Percentiles rank a stretch among this genome's conserved stretches.
phyloP scores from a whole-genome alignment of 1,139 yeast genomes.

The Pichia sp. region DNA sequence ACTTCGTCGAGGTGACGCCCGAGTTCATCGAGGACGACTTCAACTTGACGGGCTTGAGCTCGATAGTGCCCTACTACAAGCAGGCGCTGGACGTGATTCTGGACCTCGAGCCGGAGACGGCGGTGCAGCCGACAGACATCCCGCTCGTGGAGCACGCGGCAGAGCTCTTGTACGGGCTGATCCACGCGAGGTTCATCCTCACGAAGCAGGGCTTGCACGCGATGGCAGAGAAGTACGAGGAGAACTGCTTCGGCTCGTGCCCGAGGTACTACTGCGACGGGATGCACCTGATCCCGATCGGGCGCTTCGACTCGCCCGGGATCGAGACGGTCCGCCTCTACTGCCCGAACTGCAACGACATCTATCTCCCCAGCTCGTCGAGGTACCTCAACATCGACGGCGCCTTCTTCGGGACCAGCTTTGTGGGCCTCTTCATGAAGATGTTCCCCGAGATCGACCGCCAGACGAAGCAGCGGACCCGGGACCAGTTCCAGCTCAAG shows the following conservation, averaged over 20 bases:
- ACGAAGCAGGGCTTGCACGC: conserved; percentile 87
- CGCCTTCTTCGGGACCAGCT: conserved; percentile 93
- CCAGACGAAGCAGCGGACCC: conserved; percentile 46
- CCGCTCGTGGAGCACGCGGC: conserved; percentile 86
- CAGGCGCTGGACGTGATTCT: conserved; percentile 89
- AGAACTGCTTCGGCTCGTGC: conserved; percentile 86
- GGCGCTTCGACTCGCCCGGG: conserved; percentile 87
- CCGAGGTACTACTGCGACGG: conserved; percentile 89
- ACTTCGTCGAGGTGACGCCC: conserved; percentile 86
- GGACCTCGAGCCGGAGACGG: conserved; percentile 74
- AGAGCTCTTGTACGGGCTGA: conserved; percentile 84
- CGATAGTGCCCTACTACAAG: conserved; percentile 83
- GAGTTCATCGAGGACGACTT: conserved; percentile 96
- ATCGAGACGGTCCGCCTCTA: conserved; percentile 85
- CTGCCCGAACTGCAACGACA: conserved; percentile 92
- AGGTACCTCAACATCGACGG: conserved; percentile 89
- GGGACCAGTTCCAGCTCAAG: conserved; percentile 60
- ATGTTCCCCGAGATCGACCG: conserved; percentile 80
- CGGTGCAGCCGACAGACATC: conserved; percentile 58
- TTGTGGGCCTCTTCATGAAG: conserved; percentile 86
- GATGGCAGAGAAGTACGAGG: conserved; percentile 94
- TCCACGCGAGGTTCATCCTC: conserved; percentile 87
- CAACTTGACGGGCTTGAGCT: conserved; percentile 83
- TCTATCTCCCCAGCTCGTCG: conserved; percentile 81
- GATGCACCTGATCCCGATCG: conserved; percentile 90